Base-by-base conservation (phyloP, 202 grass and related monocot genomes). In the Saccharum hybrid region DNA sequence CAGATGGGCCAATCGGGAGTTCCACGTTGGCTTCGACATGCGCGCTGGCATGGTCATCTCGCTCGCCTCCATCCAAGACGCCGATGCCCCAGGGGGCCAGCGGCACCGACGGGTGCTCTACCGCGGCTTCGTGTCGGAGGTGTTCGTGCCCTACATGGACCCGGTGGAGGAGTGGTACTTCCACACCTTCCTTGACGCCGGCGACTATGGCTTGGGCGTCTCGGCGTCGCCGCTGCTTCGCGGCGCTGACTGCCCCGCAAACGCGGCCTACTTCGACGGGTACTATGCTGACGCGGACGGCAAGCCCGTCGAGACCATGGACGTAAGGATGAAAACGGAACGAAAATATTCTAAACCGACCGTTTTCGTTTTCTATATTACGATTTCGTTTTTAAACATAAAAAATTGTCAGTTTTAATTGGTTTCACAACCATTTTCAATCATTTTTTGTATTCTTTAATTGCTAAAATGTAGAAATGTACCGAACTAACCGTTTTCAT, bases 81-180 rank as follows among this genome's bases (percentile, higher is more conserved):
- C 69, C 15, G 82, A 85, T 12, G 52, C 52, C 18, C 36, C 36
- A 7, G 52, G 18, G 1, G 52, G 18, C 5, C 48, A 15, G 52
- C 52, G 56, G 34, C 74, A 69, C 41, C 88, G 94, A 13, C 75
- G 23, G 19, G 90, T 97, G 49, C 88, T 97, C 8, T 88, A 97
- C 74, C 73, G 91, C 10, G 90, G 89, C 65, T 91, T 86, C 70
- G 82, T 92, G 1, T 92, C 91, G 0, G 94, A 97, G 83, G 14
- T 94, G 12, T 92, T 94, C 54, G 81, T 94, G 10, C 94, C 94
- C 34, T 97, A 97, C 88, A 94, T 97, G 91, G 92, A 97, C 37
- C 89, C 88, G 0, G 65, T 8, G 14, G 94, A 90, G 73, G 91
- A 94, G 19, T 97, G 94, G 90, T 97, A 97, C 84, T 92, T 75